These are phyloP conservation scores for Rhizophora apiculata DNA, from an alignment of 345 rosid genomes.

Conservation along the genomic window DNA sequence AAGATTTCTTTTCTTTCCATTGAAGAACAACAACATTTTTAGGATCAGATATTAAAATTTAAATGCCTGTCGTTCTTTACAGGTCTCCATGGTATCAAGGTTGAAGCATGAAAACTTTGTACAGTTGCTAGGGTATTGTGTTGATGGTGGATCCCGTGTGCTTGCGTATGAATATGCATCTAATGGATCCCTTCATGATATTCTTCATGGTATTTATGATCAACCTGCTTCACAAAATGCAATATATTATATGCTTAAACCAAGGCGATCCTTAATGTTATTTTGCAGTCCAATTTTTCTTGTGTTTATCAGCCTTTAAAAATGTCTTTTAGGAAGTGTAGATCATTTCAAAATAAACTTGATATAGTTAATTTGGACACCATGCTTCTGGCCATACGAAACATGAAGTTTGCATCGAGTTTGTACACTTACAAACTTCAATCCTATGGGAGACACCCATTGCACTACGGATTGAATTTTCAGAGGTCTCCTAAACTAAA, in stretches of 20 bases:
- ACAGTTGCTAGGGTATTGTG: conserved; percentile 74
- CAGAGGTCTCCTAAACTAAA: too few relatives aligned
- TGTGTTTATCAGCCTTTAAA: too few relatives aligned
- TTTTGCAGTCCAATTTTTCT: too few relatives aligned
- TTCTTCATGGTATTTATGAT: conserved; percentile 65
- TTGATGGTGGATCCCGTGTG: conserved; percentile 76
- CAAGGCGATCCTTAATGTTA: too few relatives aligned
- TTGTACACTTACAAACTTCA: neutral
- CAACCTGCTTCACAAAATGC: neutral
- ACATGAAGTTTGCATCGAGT: neutral
- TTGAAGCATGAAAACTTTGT: conserved; percentile 79
- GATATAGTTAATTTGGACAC: too few relatives aligned
- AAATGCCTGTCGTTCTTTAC: conserved; percentile 11
- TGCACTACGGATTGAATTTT: neutral
- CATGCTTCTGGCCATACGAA: neutral
- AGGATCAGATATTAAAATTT: conserved; percentile 1
- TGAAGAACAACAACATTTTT: neutral
- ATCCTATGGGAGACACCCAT: neutral
- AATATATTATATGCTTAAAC: neutral
- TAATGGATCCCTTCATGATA: conserved; percentile 90
- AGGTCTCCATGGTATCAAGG: conserved; percentile 95
- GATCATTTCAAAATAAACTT: too few relatives aligned
- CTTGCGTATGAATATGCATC: conserved; percentile 88
- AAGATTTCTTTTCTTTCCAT: neutral
- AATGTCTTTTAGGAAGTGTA: too few relatives aligned